Percentiles rank a stretch among this genome's conserved stretches.
Evolutionary conservation across 148 eudicot species (phyloP).

Genomic region (Salicornia ramosissima): DNA sequence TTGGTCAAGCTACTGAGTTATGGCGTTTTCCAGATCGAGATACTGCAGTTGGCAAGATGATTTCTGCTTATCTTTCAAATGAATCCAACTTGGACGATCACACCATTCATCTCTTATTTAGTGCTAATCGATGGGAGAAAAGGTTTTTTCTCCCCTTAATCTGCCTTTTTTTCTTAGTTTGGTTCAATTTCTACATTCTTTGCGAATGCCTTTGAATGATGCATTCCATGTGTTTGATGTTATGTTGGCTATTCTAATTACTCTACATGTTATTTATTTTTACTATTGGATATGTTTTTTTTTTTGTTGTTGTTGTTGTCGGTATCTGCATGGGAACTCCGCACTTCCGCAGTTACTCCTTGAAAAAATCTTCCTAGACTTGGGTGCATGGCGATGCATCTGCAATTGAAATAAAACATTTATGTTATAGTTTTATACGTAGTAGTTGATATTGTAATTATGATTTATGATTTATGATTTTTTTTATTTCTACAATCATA

Average conservation of each 20-base stretch:
- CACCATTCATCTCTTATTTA: constrained; percentile 78
- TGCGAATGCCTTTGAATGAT: neutral
- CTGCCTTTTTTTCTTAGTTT: neutral
- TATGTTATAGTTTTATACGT: too few relatives aligned
- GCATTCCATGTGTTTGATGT: constrained; percentile 24
- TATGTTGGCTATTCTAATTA: constrained; percentile 6
- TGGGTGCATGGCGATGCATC: too few relatives aligned
- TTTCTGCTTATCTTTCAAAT: constrained; percentile 76
- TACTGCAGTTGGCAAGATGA: constrained; percentile 80
- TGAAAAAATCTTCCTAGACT: too few relatives aligned
- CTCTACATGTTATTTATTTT: too few relatives aligned
- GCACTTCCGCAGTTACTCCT: too few relatives aligned
- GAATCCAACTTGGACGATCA: constrained; percentile 80
- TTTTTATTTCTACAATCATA: too few relatives aligned
- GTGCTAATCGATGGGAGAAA: constrained; percentile 99
- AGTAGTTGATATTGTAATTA: too few relatives aligned
- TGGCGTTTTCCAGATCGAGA: constrained; percentile 91
- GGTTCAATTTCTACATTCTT: neutral
- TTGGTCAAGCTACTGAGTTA: constrained; percentile 59
- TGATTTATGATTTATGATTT: too few relatives aligned
- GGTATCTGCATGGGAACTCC: too few relatives aligned
- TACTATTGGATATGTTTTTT: too few relatives aligned
- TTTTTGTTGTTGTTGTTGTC: too few relatives aligned
- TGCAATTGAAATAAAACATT: too few relatives aligned
- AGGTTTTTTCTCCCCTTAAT: constrained; percentile 36